phyloP scores from a whole-genome alignment of 2,329 filamentous ascomycete species.

The Harringtonia lauricola region DNA sequence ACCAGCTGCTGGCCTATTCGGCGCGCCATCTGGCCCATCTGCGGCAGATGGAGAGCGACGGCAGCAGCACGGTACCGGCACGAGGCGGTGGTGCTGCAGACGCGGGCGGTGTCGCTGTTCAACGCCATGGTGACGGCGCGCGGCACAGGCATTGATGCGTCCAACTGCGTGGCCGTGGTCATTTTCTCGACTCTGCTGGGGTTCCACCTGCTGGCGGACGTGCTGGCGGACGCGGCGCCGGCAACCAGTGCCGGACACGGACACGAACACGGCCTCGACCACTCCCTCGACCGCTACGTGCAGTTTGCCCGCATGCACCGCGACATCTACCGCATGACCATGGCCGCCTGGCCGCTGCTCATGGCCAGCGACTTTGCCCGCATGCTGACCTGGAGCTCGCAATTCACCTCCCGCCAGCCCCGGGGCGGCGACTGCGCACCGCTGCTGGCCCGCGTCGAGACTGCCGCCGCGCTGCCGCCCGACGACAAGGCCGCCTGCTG shows the following conservation, averaged over 20 bases:
- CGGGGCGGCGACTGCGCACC: constrained; percentile 15
- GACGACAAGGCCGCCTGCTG: constrained; percentile 16
- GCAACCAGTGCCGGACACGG: too few species aligned
- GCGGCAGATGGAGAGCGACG: neutral
- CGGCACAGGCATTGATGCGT: constrained; percentile 15
- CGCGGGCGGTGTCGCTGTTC: constrained; percentile 18
- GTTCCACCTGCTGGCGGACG: constrained; percentile 22
- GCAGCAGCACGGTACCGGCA: constrained; percentile 14
- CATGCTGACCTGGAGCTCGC: constrained; percentile 13
- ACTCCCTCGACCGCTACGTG: constrained; percentile 19
- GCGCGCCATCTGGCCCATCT: constrained; percentile 18
- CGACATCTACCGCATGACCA: constrained; percentile 14
- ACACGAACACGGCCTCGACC: constrained; percentile 11
- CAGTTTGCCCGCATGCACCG: constrained; percentile 17
- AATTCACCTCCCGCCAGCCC: constrained; percentile 9
- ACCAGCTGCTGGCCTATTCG: constrained; percentile 24
- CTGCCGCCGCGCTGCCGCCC: constrained; percentile 6
- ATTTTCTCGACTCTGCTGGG: constrained; percentile 23
- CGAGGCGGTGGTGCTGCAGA: constrained; percentile 20
- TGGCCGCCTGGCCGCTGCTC: constrained; percentile 17
- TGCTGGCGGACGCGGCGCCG: constrained; percentile 14
- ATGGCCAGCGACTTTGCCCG: constrained; percentile 16
- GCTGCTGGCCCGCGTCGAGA: constrained; percentile 14
- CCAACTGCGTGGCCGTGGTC: constrained; percentile 21
- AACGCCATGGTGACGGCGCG: constrained; percentile 13